A percentile compares a stretch with the other conserved stretches of the same genome.
These are phyloP conservation scores for Plenodomus tracheiphilus DNA, from an alignment of 2,329 filamentous ascomycete species.

Conservation along the genomic window DNA sequence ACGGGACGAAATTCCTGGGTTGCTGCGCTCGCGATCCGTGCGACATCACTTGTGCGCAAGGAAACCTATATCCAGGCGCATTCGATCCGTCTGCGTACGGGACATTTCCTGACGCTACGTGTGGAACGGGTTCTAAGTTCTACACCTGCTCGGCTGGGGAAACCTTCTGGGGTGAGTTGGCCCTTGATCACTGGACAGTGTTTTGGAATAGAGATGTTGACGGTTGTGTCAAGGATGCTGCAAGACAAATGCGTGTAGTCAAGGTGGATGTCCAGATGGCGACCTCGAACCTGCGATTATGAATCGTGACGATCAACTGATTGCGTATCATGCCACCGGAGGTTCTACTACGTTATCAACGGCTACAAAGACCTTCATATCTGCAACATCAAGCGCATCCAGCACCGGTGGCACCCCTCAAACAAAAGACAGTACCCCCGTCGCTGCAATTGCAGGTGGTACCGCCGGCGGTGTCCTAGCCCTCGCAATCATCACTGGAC, in stretches of 20 bases:
- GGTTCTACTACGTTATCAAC: constrained; percentile 7
- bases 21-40: constrained; percentile 45
- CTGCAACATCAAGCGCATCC: neutral
- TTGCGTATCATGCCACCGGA: constrained; percentile 18
- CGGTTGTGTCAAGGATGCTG: constrained; percentile 46
- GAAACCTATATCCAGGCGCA: constrained; percentile 33
- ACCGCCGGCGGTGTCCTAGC: constrained; percentile 23
- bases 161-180: constrained; percentile 1
- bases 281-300: constrained; percentile 29
- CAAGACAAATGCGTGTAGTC: constrained; percentile 38
- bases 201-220: neutral
- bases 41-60: constrained; percentile 36
- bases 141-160: constrained; percentile 38
- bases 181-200: neutral
- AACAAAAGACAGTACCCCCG: constrained; percentile 4
- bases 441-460: constrained; percentile 30
- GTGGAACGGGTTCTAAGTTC: constrained; percentile 29
- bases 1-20: constrained; percentile 38
- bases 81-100: constrained; percentile 38
- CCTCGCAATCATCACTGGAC: constrained; percentile 15
- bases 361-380: constrained; percentile 3
- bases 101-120: constrained; percentile 36
- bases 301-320: constrained; percentile 13
- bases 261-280: constrained; percentile 28
- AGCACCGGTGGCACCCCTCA: constrained; percentile 1